Conservation (phyloP, 2,329 filamentous ascomycete genomes). For the Capronia epimyces region DNA sequence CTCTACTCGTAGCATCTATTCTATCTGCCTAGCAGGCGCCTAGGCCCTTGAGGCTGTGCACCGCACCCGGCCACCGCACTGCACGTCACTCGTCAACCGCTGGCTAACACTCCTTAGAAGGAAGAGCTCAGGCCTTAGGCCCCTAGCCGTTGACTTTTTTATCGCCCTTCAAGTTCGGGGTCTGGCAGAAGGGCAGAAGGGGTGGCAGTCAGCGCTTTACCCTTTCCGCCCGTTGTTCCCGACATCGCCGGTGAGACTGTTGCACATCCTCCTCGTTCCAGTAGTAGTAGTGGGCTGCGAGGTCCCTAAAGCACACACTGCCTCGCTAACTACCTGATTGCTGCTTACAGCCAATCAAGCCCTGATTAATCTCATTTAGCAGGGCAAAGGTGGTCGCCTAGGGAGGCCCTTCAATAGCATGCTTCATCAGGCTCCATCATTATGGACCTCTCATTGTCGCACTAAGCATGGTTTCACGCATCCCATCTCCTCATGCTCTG, state of each 20-base stretch:
- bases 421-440: conserved; percentile 5
- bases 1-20: not conserved
- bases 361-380: conserved; percentile 13
- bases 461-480: conserved; percentile 17
- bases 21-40: not conserved
- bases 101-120: not conserved
- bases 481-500: not conserved
- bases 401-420: conserved; percentile 5
- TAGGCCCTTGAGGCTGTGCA: not conserved
- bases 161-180: not conserved
- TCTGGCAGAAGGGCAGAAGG: not conserved
- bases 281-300: not conserved
- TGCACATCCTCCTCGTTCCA: conserved; percentile 1
- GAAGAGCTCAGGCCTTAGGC: not conserved
- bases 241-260: conserved; percentile 10
- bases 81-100: not conserved
- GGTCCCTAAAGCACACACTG: not conserved
- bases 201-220: conserved; percentile 13
- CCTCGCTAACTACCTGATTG: conserved; percentile 8
- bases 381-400: not conserved
- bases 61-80: not conserved
- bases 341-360: conserved; percentile 8
- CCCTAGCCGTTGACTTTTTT: not conserved
- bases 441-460: conserved; percentile 6
- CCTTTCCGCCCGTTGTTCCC: conserved; percentile 9